Evolutionary conservation across 257 asterid genomes (phyloP), one percentile per base, ranked within the genome.

Genomic region (Striga asiatica): DNA sequence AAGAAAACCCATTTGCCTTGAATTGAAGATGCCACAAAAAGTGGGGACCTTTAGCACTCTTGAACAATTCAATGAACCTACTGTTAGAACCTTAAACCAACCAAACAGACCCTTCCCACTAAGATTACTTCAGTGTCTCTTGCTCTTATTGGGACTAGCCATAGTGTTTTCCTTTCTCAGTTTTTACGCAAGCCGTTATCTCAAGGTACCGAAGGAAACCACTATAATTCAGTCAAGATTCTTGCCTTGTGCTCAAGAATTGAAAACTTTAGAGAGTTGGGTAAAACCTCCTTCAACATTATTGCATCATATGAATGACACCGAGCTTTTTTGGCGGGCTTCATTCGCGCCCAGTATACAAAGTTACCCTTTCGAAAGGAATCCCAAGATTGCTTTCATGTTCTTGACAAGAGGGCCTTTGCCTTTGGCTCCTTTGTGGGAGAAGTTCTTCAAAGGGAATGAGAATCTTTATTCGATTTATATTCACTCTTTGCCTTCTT

Each of bases 371-470:
- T 89, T 81, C 56, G 71, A 81, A 59, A 74, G 97, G 61, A 60
- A 64, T 18, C 91, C 84, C 0, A 89, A 83, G 82, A 78, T 89
- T 51, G 96, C 94, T 2, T 89, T 89, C 76, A 89, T 89, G 96
- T 89, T 85, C 86, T 79, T 89, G 84, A 68, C 95, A 0, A 77
- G 91, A 72, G 97, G 97, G 34, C 85, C 84, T 59, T 61, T 89
- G 80, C 93, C 94, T 19, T 21, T 89, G 62, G 85, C 94, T 4
- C 94, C 94, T 17, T 75, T 89, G 61, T 89, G 97, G 97, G 94
- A 89, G 74, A 81, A 59, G 61, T 89, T 82, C 65, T 72, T 89
- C 24, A 72, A 66, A 42, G 97, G 95, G 52, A 72, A 81, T 58
- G 89, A 17, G 75, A 71, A 71, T 76, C 80, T 76, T 64, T 85